Conservation (phyloP, 169 alveolate species). For the Plasmodium billcollinsi region DNA sequence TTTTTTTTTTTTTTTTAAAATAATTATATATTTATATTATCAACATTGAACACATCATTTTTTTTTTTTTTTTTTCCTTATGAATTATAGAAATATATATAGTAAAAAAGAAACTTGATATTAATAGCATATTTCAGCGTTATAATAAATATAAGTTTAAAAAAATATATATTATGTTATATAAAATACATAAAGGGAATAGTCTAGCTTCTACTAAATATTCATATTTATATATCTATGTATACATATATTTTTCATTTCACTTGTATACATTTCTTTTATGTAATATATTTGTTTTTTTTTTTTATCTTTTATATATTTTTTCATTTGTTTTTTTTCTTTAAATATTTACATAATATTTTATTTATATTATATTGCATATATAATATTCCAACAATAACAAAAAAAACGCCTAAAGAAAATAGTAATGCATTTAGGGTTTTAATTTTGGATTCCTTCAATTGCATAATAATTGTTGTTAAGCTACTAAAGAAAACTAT, state of each 20-base stretch:
- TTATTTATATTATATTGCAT: conserved; percentile 60
- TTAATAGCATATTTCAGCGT: too few relatives aligned
- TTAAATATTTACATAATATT: conserved; percentile 2
- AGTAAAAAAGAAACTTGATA: too few relatives aligned
- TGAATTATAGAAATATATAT: too few relatives aligned
- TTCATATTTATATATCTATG: neutral
- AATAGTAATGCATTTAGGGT: conserved; percentile 5
- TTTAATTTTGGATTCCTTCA: conserved; percentile 6
- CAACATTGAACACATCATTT: too few relatives aligned
- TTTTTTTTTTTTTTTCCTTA: too few relatives aligned
- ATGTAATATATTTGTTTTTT: neutral
- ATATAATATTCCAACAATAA: conserved; percentile 50
- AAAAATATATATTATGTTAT: too few relatives aligned
- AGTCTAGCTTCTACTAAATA: neutral
- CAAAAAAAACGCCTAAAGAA: conserved; percentile 42
- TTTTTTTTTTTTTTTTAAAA: too few relatives aligned
- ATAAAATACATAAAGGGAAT: neutral
- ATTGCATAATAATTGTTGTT: conserved; percentile 48
- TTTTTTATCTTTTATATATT: neutral
- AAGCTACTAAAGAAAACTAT: conserved; percentile 51
- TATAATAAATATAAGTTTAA: too few relatives aligned
- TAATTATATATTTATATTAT: too few relatives aligned
- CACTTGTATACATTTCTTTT: neutral
- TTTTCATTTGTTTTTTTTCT: neutral
- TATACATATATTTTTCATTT: neutral